Base-by-base conservation (phyloP, 2,329 filamentous ascomycete species). In the Aspergillus flavus region DNA sequence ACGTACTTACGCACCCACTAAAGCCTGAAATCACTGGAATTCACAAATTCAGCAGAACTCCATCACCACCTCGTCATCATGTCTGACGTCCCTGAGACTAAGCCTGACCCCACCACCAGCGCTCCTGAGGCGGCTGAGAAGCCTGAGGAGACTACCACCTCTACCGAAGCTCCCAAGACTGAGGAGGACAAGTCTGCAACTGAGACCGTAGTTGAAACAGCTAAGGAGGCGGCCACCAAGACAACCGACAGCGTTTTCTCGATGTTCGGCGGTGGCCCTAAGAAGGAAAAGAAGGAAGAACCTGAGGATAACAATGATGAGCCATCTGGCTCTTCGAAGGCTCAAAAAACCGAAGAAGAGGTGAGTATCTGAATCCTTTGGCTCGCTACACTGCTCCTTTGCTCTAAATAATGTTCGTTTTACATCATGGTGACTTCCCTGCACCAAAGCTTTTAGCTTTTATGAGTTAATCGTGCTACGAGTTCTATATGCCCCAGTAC, bases 251-350 rank as follows among this genome's bases (percentile, higher is more conserved):
- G 79, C 66, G 92, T 98, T 69, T 98, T 98, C 85, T 94, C 92
- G 80, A 98, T 99, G 95, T 99, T 99, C 77, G 95, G 95, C 72
- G 95, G 95, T 68, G 95, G 95, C 66, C 92, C 92, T 65, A 96
- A 96, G 88, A 98, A 97, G 85, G 92, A 95, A 84, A 94, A 93
- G 86, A 96, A 95, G 86, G 88, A 89, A 66, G 90, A 92, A 64
- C 84, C 73, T 36, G 82, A 91, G 36, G 91, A 92, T 75, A 93
- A 91, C 71, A 90, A 89, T 68, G 90, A 93, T 70, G 94, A 97
- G 79, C 92, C 89, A 78, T 96, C 92, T 69, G 94, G 94, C 74
- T 93, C 91, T 79, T 91, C 92, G 75, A 95, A 95, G 85, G 91
- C 90, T 63, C 88, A 92, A 71, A 88, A 87, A 67, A 85, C 81